Evolutionary conservation across 805 yeast genomes (phyloP).

Genomic region (Lachancea lanzarotensis): DNA sequence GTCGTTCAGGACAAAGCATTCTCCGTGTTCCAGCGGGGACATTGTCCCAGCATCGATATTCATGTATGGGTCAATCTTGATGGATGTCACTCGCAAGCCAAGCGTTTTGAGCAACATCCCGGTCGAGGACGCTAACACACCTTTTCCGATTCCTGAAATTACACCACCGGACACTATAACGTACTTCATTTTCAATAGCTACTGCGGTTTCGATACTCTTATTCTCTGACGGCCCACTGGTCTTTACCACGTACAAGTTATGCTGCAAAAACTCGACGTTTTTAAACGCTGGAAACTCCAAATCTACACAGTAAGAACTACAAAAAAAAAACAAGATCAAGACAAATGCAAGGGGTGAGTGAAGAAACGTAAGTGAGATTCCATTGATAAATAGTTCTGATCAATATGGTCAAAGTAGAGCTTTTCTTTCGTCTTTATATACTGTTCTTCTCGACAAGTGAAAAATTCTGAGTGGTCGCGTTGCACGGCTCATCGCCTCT

Average conservation of each 20-base stretch:
- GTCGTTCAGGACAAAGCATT: slow-evolving; percentile 93
- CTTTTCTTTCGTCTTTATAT: slow-evolving; percentile 6
- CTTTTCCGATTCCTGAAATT: slow-evolving; percentile 98
- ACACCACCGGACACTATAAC: slow-evolving; percentile 99
- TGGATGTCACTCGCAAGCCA: slow-evolving; percentile 92
- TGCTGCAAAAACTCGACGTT: no score
- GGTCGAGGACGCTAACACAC: slow-evolving; percentile 95
- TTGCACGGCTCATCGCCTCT: neutral
- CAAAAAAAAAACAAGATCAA: slow-evolving; percentile 8
- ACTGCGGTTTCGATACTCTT: neutral
- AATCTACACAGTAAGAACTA: neutral
- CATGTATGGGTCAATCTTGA: slow-evolving; percentile 98
- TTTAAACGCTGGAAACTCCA: no score
- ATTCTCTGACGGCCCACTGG: neutral
- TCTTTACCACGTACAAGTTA: neutral
- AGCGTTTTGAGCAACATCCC: slow-evolving; percentile 90
- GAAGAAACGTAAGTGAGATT: slow-evolving; percentile 3
- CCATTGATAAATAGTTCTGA: neutral
- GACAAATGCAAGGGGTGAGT: slow-evolving; percentile 13
- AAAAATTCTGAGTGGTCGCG: neutral
- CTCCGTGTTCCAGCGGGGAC: slow-evolving; percentile 99
- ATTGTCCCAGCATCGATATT: slow-evolving; percentile 99
- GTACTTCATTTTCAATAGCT: slow-evolving; percentile 71
- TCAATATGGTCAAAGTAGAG: neutral
- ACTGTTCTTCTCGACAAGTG: neutral